Percentiles rank a stretch among this genome's conserved stretches.
phyloP scores from a whole-genome alignment of 768 basidiomycete species.

The Pleurotus ostreatus region DNA sequence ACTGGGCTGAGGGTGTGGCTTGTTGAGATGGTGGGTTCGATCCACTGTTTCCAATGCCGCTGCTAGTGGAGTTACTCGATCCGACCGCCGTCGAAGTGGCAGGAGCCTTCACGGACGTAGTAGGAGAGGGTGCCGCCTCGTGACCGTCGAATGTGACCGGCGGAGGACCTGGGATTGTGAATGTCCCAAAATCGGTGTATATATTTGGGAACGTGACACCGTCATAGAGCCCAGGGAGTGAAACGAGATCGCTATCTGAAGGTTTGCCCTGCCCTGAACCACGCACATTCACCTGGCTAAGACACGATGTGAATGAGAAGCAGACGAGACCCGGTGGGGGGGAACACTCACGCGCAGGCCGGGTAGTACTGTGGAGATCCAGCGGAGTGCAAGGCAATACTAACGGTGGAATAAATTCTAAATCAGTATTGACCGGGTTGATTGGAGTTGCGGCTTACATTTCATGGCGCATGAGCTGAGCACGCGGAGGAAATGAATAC shows the following conservation, averaged over 20 bases:
- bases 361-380: slow-evolving; percentile 41
- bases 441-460: slow-evolving; percentile 28
- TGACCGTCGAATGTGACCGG: slow-evolving; percentile 25
- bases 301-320: background rate
- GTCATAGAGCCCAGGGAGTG: slow-evolving; percentile 30
- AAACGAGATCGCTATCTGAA: slow-evolving; percentile 27
- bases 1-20: slow-evolving; percentile 15
- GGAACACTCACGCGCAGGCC: slow-evolving; percentile 40
- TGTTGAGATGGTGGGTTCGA: slow-evolving; percentile 6
- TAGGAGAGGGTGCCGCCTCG: slow-evolving; percentile 13
- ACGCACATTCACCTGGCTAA: slow-evolving; percentile 31
- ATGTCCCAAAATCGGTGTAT: slow-evolving; percentile 27
- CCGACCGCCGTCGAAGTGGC: slow-evolving; percentile 10
- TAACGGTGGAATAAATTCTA: slow-evolving; percentile 10
- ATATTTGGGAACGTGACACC: slow-evolving; percentile 32
- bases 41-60: slow-evolving; percentile 2
- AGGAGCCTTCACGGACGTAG: slow-evolving; percentile 2
- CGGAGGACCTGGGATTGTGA: slow-evolving; percentile 32
- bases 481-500: background rate
- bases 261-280: slow-evolving; percentile 32
- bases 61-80: slow-evolving; percentile 2
- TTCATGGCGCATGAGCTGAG: slow-evolving; percentile 43
- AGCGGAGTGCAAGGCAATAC: slow-evolving; percentile 41
- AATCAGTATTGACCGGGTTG: background rate
- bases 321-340: background rate